These are phyloP conservation scores for Knufia fluminis DNA, from an alignment of 2,329 filamentous ascomycete species.

Conservation along the genomic window DNA sequence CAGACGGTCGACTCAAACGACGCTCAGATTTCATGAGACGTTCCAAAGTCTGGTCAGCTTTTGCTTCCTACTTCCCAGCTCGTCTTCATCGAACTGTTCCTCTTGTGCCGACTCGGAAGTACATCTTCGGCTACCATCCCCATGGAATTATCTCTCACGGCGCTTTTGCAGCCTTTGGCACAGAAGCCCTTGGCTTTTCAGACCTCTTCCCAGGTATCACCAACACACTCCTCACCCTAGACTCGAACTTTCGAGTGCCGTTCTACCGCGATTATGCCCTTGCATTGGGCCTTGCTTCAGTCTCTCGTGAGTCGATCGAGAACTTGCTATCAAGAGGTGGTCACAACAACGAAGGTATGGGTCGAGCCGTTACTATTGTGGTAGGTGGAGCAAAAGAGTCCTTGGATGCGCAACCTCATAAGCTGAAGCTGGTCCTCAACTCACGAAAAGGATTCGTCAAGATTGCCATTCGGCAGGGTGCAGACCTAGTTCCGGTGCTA, in stretches of 20 bases:
- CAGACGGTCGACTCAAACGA: constrained; percentile 63
- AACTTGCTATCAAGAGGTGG: constrained; percentile 78
- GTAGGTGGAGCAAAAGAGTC: constrained; percentile 88
- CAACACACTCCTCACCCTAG: constrained; percentile 87
- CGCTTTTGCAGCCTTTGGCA: constrained; percentile 85
- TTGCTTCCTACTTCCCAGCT: constrained; percentile 87
- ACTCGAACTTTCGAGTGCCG: constrained; percentile 88
- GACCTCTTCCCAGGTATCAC: constrained; percentile 90
- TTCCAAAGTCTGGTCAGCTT: constrained; percentile 72
- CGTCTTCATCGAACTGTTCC: constrained; percentile 74
- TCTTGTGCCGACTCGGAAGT: constrained; percentile 73
- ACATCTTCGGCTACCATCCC: constrained; percentile 94
- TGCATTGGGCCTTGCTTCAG: constrained; percentile 74
- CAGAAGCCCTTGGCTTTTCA: constrained; percentile 78
- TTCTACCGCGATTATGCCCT: constrained; percentile 93
- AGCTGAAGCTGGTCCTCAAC: constrained; percentile 67
- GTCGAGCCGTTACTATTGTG: constrained; percentile 92
- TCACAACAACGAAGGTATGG: constrained; percentile 69
- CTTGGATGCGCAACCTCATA: constrained; percentile 73
- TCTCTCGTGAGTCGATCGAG: constrained; percentile 84
- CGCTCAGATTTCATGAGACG: constrained; percentile 67
- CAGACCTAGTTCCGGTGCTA: constrained; percentile 84
- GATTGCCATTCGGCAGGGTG: constrained; percentile 82
- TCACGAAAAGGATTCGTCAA: constrained; percentile 89
- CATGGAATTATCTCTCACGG: constrained; percentile 96